phyloP scores from a whole-genome alignment of 805 yeast genomes.

The Hanseniaspora lindneri region DNA sequence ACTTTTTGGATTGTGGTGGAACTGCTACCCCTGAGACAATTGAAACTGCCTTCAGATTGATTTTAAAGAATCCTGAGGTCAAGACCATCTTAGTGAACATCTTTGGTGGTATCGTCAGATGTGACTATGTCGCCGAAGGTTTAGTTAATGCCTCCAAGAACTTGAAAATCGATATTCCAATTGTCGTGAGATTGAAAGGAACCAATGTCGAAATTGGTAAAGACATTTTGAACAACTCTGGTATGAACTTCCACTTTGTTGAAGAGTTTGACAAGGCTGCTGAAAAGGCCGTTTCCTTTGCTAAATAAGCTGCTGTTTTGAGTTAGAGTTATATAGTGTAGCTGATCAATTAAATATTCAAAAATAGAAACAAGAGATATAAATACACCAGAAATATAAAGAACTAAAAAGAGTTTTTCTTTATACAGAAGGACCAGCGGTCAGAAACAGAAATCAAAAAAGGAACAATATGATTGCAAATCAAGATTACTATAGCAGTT shows the following conservation, averaged over 20 bases:
- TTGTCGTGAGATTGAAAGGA: constrained; percentile 97
- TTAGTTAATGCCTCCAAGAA: constrained; percentile 88
- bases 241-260: constrained; percentile 82
- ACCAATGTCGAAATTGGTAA: constrained; percentile 87
- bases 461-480: no score
- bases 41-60: constrained; percentile 89
- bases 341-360: no score
- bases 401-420: no score
- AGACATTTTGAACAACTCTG: constrained; percentile 73
- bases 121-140: constrained; percentile 97
- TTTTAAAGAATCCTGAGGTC: constrained; percentile 77
- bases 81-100: constrained; percentile 95
- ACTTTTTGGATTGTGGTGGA: constrained; percentile 99
- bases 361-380: no score
- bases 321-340: no score
- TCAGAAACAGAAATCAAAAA: no score
- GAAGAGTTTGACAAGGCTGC: constrained; percentile 96
- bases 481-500: no score
- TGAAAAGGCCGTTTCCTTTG: constrained; percentile 75
- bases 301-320: constrained; percentile 27
- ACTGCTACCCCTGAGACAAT: constrained; percentile 98
- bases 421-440: no score
- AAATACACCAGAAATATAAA: no score
- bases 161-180: constrained; percentile 82
- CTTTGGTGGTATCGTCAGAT: constrained; percentile 98